Evolutionary conservation across 345 rosid species (phyloP).

Genomic region (Hypericum perforatum): DNA sequence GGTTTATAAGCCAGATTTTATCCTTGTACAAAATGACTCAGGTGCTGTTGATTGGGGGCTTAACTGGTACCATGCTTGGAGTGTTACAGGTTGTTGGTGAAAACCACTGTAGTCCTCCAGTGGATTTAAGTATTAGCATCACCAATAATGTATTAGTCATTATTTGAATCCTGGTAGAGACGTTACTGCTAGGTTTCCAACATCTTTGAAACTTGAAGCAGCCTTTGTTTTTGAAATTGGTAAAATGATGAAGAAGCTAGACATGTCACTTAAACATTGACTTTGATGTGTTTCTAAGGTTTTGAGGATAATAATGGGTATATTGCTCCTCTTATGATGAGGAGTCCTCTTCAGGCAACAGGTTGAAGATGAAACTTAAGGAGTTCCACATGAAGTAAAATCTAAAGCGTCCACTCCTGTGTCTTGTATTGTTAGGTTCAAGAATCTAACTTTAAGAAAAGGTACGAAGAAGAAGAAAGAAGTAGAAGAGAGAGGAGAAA

Average conservation of each 20-base stretch:
- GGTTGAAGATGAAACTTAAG: constrained; percentile 67
- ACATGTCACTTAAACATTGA: not conserved
- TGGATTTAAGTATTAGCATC: constrained; percentile 50
- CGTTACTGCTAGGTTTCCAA: too few relatives aligned
- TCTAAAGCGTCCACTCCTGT: constrained; percentile 6
- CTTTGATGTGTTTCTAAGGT: constrained; percentile 23
- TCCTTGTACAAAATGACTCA: constrained; percentile 26
- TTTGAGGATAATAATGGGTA: constrained; percentile 54
- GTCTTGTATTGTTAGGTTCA: too few relatives aligned
- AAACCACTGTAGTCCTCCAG: constrained; percentile 43
- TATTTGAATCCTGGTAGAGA: not conserved
- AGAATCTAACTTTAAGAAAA: too few relatives aligned
- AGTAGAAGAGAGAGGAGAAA: too few relatives aligned
- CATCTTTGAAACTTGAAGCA: too few relatives aligned
- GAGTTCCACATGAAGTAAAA: constrained; percentile 71
- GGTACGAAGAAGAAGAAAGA: too few relatives aligned
- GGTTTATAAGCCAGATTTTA: too few relatives aligned
- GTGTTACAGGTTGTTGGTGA: constrained; percentile 88
- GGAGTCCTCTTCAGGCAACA: constrained; percentile 59
- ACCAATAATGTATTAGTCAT: not conserved
- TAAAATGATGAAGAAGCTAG: too few relatives aligned
- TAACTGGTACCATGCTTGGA: constrained; percentile 98
- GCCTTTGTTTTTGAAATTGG: too few relatives aligned
- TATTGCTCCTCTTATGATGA: constrained; percentile 47
- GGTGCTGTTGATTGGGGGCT: constrained; percentile 92